These are phyloP conservation scores for Beauveria australis DNA, from an alignment of 2,329 filamentous ascomycete species.

Conservation along the genomic window DNA sequence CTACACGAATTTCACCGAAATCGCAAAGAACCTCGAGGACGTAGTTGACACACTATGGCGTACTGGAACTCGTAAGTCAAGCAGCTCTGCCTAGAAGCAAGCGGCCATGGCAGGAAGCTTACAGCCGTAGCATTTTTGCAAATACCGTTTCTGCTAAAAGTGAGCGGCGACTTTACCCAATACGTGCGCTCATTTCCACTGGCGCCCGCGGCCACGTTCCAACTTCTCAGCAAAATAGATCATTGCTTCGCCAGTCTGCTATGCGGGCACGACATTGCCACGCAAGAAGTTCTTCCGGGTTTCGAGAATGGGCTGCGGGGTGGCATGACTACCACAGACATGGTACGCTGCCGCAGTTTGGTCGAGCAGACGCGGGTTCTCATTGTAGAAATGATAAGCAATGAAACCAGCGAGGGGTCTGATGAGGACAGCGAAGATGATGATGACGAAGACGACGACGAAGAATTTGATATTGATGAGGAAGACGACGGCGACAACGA, in stretches of 20 bases:
- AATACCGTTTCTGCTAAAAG: slow-evolving; percentile 71
- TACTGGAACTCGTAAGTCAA: slow-evolving; percentile 67
- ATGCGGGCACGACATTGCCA: slow-evolving; percentile 56
- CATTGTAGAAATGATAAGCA: slow-evolving; percentile 60
- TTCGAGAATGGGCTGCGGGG: slow-evolving; percentile 54
- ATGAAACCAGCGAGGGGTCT: slow-evolving; percentile 10
- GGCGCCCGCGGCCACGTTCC: slow-evolving; percentile 57
- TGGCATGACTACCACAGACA: slow-evolving; percentile 71
- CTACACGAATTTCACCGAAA: slow-evolving; percentile 56
- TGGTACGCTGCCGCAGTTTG: slow-evolving; percentile 76
- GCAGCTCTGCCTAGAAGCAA: not conserved
- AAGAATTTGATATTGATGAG: not conserved
- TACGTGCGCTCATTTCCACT: slow-evolving; percentile 64
- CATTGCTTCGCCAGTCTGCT: slow-evolving; percentile 73
- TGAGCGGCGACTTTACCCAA: slow-evolving; percentile 64
- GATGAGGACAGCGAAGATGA: not conserved
- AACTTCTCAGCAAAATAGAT: slow-evolving; percentile 69
- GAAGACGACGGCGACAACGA: slow-evolving; percentile 30
- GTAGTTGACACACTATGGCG: slow-evolving; percentile 79
- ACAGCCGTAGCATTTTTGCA: slow-evolving; percentile 58
- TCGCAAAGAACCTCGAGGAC: slow-evolving; percentile 65
- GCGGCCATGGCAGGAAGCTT: not conserved
- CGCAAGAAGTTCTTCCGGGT: slow-evolving; percentile 58
- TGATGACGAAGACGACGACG: slow-evolving; percentile 15
- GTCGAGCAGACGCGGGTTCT: slow-evolving; percentile 67